phyloP scores from a whole-genome alignment of 345 rosid genomes.

The Noccaea caerulescens region DNA sequence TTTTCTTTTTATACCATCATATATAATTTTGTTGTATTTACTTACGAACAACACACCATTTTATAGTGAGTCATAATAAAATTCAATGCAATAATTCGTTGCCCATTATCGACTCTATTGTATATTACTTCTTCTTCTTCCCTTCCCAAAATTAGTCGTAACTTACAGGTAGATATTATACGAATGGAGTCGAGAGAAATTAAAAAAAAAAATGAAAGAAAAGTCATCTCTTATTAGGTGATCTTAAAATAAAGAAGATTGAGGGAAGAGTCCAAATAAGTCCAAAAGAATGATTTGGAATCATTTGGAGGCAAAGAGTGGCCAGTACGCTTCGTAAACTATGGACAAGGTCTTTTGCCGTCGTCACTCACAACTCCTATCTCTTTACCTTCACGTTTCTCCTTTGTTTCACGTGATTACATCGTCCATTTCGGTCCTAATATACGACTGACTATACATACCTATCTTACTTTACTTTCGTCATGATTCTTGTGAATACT shows the following conservation, averaged over 20 bases:
- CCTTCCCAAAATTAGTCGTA: conserved; percentile 15
- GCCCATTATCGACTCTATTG: background rate
- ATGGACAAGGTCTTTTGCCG: conserved; percentile 19
- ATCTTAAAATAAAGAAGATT: background rate
- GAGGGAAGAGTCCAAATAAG: conserved; percentile 27
- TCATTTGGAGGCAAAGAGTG: conserved; percentile 40
- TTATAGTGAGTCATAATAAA: conserved; percentile 22
- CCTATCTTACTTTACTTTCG: background rate
- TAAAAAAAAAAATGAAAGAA: background rate
- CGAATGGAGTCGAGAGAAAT: conserved; percentile 14
- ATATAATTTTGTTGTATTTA: conserved; percentile 29
- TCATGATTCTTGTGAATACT: background rate
- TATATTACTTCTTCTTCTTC: conserved; percentile 6
- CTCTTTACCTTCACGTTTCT: conserved; percentile 42
- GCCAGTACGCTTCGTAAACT: conserved; percentile 33
- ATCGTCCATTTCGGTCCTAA: background rate
- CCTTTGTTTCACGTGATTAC: conserved; percentile 22
- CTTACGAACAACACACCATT: conserved; percentile 29
- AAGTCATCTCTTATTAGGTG: conserved; percentile 30
- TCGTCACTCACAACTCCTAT: conserved; percentile 16
- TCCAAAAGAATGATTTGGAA: conserved; percentile 43
- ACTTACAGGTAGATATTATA: conserved; percentile 8
- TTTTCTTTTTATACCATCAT: conserved; percentile 22
- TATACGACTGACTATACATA: background rate
- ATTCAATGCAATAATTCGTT: conserved; percentile 35